These are phyloP conservation scores for Cubamyces sp. DNA, from an alignment of 768 basidiomycete genomes.

Conservation along the genomic window DNA sequence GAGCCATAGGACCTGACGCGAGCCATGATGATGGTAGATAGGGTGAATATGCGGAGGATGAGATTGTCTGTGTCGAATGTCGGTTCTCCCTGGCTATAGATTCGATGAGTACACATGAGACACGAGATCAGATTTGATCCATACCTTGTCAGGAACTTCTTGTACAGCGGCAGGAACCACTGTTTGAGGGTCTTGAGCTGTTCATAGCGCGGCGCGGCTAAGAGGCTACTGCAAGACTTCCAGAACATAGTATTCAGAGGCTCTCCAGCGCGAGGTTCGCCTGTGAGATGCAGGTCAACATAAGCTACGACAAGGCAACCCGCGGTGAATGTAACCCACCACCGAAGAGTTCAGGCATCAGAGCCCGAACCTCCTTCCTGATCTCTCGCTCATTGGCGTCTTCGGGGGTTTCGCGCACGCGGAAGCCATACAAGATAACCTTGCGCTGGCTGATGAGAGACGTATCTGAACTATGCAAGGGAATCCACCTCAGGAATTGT, in stretches of 20 bases:
- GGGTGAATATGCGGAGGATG: conserved; percentile 59
- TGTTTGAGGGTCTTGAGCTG: conserved; percentile 70
- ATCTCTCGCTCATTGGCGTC: conserved; percentile 72
- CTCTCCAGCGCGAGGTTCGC: conserved; percentile 11
- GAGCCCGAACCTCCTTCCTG: conserved; percentile 64
- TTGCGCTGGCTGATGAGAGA: conserved; percentile 72
- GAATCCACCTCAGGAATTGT: conserved; percentile 72
- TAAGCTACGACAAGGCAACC: not conserved
- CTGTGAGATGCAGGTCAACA: conserved; percentile 15
- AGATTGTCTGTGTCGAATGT: conserved; percentile 14
- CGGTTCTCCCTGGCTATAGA: conserved; percentile 8
- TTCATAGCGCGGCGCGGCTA: conserved; percentile 69
- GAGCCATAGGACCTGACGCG: conserved; percentile 66
- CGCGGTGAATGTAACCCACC: conserved; percentile 40
- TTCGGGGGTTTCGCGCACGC: conserved; percentile 71
- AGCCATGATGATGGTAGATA: conserved; percentile 62
- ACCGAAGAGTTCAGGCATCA: conserved; percentile 71
- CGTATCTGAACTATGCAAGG: conserved; percentile 60
- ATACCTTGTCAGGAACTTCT: conserved; percentile 51
- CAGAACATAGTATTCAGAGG: conserved; percentile 21
- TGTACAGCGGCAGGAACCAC: conserved; percentile 76
- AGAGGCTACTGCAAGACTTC: conserved; percentile 49
- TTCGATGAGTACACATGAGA: not conserved
- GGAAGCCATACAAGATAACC: conserved; percentile 67
- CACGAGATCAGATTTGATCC: conserved; percentile 15